Percentiles rank a stretch among this genome's conserved stretches.
phyloP scores from a whole-genome alignment of 345 rosid species.

The Aquilaria sinensis region DNA sequence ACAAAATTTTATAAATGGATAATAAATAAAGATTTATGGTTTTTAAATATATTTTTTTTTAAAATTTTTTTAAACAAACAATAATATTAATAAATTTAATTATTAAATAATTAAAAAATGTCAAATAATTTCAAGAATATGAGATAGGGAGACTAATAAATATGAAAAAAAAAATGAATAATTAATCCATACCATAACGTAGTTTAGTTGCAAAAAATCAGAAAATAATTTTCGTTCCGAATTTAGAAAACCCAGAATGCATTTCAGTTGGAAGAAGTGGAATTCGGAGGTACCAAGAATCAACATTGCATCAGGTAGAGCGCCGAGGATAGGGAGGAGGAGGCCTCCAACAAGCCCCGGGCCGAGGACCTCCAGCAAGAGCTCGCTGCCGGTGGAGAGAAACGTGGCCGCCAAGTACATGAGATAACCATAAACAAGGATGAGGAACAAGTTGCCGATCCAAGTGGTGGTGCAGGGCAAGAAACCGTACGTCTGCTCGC shows the following conservation, averaged over 20 bases:
- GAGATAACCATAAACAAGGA: constrained; percentile 64
- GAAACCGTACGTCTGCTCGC: constrained; percentile 87
- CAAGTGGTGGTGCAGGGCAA: constrained; percentile 78
- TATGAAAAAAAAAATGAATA: not conserved
- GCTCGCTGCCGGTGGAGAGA: constrained; percentile 77
- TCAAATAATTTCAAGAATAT: no score
- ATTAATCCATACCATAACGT: no score
- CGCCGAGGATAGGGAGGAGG: constrained; percentile 84
- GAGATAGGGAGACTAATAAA: not conserved
- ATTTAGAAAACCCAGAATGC: no score
- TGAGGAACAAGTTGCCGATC: constrained; percentile 64
- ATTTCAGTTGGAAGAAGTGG: no score
- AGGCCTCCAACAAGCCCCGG: constrained; percentile 89
- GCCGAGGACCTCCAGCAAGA: constrained; percentile 75
- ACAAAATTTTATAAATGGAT: no score
- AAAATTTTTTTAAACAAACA: no score
- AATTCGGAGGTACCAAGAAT: constrained; percentile 49
- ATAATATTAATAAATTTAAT: no score
- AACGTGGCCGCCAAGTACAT: constrained; percentile 76
- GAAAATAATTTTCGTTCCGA: no score
- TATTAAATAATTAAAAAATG: no score
- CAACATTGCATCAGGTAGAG: constrained; percentile 94
- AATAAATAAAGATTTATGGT: no score
- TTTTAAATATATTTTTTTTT: no score
- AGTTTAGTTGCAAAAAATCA: no score